Evolutionary conservation across 306 rosid species (phyloP), one percentile per base, ranked within the genome.

Genomic region (Cyamopsis tetragonoloba): DNA sequence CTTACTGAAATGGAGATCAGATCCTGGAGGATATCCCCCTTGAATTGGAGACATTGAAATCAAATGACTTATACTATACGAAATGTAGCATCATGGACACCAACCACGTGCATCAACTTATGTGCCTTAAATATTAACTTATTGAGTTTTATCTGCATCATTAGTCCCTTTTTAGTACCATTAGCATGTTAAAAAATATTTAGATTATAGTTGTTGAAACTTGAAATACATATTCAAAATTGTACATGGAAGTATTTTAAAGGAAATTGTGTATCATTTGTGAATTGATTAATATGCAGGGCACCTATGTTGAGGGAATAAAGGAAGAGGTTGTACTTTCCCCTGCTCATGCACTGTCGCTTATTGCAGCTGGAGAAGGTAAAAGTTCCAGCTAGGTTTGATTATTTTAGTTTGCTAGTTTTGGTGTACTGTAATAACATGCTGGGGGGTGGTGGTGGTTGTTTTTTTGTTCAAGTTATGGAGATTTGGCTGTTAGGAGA

Each of bases 281-380:
- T 71, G 61, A 50, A 56, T 58, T 70, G 68, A 73, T 76, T 76
- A 42, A 62, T 74, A 73, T 70, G 79, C 59, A 95, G 99, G 99
- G 99, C 4, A 91, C 96, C 44, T 95, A 82, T 82, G 96, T 95
- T 46, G 97, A 95, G 82, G 99, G 99, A 75, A 78, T 90, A 65
- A 95, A 95, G 79, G 99, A 95, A 83, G 99, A 95, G 76, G 99
- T 95, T 75, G 99, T 95, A 10, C 83, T 95, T 27, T 95, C 99
- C 80, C 99, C 99, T 50, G 99, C 99, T 83, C 99, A 95, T 47
- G 97, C 95, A 34, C 88, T 95, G 64, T 95, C 99, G 27, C 92
- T 95, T 44, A 95, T 95, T 73, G 99, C 99, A 17, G 96, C 99
- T 51, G 99, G 99, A 74, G 99, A 95, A 88, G 99, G 99, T 95